These are phyloP conservation scores for Wickerhamomyces ciferrii DNA, from an alignment of 805 yeast genomes.

Conservation along the genomic window DNA sequence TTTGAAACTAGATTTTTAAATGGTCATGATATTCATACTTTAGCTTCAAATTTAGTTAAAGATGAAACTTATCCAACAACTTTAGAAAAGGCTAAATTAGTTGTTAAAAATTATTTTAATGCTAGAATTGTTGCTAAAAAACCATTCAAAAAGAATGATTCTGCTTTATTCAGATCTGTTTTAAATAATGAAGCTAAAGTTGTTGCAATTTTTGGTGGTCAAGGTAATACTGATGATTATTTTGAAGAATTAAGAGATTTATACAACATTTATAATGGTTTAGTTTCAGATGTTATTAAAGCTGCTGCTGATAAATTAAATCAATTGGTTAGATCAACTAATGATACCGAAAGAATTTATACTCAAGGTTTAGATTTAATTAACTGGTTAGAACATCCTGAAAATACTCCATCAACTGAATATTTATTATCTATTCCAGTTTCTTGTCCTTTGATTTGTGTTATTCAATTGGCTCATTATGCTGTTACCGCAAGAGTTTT, in stretches of 20 bases:
- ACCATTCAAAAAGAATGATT: constrained; percentile 43
- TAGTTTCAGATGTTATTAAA: constrained; percentile 65
- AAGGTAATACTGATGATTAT: constrained; percentile 97
- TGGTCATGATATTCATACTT: constrained; percentile 80
- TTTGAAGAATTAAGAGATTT: constrained; percentile 92
- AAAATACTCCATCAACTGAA: constrained; percentile 83
- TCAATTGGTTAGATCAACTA: constrained; percentile 61
- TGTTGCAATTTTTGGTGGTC: constrained; percentile 95
- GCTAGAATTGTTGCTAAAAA: constrained; percentile 47
- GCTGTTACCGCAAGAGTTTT: constrained; percentile 80
- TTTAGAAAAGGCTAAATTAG: constrained; percentile 59
- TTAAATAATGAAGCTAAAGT: constrained; percentile 52
- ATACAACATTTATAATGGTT: constrained; percentile 69
- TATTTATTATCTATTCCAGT: constrained; percentile 89
- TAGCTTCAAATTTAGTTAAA: constrained; percentile 65
- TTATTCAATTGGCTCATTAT: constrained; percentile 91
- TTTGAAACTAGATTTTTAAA: constrained; percentile 77
- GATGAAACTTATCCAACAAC: constrained; percentile 62
- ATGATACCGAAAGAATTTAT: constrained; percentile 80
- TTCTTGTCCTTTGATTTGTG: constrained; percentile 95
- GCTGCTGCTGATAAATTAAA: constrained; percentile 67
- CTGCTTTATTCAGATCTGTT: constrained; percentile 65
- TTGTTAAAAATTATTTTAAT: constrained; percentile 74
- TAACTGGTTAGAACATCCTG: constrained; percentile 82
- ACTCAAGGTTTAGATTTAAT: constrained; percentile 90